These are phyloP conservation scores for Atkinsonella hypoxylon DNA, from an alignment of 2,329 filamentous ascomycete genomes.

Conservation along the genomic window DNA sequence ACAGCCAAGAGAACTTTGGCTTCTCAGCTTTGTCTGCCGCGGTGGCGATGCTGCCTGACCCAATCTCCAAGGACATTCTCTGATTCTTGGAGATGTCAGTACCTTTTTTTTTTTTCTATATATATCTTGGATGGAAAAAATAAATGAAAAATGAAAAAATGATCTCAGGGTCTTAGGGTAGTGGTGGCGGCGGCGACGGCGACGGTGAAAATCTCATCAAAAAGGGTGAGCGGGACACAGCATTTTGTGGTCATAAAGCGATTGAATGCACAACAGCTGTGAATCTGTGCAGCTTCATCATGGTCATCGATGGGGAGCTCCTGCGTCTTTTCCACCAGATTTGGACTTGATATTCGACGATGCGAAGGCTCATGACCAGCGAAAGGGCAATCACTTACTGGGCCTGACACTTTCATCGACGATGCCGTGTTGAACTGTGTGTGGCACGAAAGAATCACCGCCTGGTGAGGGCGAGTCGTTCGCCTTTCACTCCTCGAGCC, in stretches of 20 bases:
- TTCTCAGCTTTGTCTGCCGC: neutral
- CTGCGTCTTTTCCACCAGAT: neutral
- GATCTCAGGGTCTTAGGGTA: neutral
- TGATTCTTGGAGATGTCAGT: neutral
- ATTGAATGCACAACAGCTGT: neutral
- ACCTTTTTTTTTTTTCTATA: no score
- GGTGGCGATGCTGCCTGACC: constrained; percentile 5
- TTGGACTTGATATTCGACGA: neutral
- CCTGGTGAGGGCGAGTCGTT: neutral
- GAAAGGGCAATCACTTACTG: constrained; percentile 2
- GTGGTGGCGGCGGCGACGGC: no score
- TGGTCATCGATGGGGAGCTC: neutral
- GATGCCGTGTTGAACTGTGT: neutral
- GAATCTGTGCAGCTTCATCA: neutral
- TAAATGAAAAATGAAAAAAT: neutral
- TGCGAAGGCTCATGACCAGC: neutral
- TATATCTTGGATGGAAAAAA: neutral
- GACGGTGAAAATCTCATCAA: neutral
- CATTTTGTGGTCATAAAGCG: neutral
- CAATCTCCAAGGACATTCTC: constrained; percentile 7
- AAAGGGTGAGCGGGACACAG: neutral
- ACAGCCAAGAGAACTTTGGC: constrained; percentile 26
- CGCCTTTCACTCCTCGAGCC: neutral
- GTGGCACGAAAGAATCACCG: neutral
- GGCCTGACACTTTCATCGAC: neutral